phyloP scores from a whole-genome alignment of 805 yeast species.

The Wilhelminamyces savonicus region DNA sequence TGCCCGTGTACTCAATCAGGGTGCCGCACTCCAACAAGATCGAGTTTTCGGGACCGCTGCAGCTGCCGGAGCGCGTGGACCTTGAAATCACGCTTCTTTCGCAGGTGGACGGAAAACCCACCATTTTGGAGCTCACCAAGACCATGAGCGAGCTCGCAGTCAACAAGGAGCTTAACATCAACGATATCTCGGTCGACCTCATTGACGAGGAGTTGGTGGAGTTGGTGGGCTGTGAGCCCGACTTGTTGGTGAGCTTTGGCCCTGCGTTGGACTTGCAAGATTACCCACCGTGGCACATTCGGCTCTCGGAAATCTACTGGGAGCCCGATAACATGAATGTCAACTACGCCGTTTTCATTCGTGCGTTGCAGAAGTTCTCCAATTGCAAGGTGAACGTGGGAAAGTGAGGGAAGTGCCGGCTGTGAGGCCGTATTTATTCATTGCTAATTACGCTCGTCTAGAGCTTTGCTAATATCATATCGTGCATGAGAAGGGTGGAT shows the following conservation, averaged over 20 bases:
- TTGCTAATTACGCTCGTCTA: too few relatives aligned
- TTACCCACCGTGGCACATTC: constrained; percentile 96
- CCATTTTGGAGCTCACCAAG: constrained; percentile 81
- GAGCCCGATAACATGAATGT: constrained; percentile 80
- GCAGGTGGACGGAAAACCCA: constrained; percentile 78
- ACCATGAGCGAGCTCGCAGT: constrained; percentile 75
- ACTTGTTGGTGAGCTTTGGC: constrained; percentile 74
- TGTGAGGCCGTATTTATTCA: too few relatives aligned
- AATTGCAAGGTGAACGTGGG: constrained; percentile 87
- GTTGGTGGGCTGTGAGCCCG: constrained; percentile 90
- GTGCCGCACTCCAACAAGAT: constrained; percentile 62
- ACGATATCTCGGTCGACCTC: constrained; percentile 67
- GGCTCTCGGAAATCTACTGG: constrained; percentile 87
- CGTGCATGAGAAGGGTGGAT: too few relatives aligned
- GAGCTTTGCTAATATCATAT: too few relatives aligned
- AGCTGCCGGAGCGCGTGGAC: constrained; percentile 34
- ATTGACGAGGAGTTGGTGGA: constrained; percentile 69
- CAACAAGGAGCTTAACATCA: constrained; percentile 50
- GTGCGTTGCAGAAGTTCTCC: constrained; percentile 71
- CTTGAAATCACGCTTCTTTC: constrained; percentile 65
- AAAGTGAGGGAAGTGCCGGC: constrained; percentile 39
- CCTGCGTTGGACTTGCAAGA: constrained; percentile 89
- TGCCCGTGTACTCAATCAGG: constrained; percentile 57
- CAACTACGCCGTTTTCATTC: constrained; percentile 72
- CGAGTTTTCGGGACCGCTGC: constrained; percentile 31